These are phyloP conservation scores for Xylaria sp. DNA, from an alignment of 2,329 filamentous ascomycete species.

Conservation along the genomic window DNA sequence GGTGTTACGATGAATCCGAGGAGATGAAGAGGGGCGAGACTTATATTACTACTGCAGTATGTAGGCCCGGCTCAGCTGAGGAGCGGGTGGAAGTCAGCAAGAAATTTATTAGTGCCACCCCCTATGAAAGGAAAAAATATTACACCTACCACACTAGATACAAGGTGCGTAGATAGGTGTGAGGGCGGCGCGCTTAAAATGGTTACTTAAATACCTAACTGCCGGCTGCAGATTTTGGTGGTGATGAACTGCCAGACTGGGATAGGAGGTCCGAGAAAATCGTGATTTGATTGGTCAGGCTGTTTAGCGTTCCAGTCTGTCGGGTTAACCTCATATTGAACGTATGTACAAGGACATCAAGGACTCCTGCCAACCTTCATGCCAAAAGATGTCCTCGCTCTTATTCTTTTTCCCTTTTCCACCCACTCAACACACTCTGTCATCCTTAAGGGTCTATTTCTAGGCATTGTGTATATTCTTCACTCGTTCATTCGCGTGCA, in stretches of 20 bases:
- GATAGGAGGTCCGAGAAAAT: constrained; percentile 19
- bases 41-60: not conserved
- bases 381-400: not conserved
- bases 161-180: not conserved
- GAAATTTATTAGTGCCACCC: not conserved
- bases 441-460: constrained; percentile 13
- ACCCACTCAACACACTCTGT: constrained; percentile 6
- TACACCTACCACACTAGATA: constrained; percentile 10
- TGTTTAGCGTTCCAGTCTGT: constrained; percentile 35
- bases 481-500: not conserved
- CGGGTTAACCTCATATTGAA: constrained; percentile 30
- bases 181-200: constrained; percentile 6
- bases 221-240: constrained; percentile 29
- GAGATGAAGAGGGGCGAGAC: constrained; percentile 3
- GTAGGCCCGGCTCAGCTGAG: constrained; percentile 1
- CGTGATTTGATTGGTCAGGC: constrained; percentile 23
- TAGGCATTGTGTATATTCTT: not conserved
- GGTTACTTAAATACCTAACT: constrained; percentile 26
- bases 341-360: not conserved
- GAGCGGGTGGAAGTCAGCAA: constrained; percentile 3
- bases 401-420: not conserved
- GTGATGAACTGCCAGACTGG: constrained; percentile 32
- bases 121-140: constrained; percentile 6
- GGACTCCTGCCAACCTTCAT: constrained; percentile 4
- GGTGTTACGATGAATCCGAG: constrained; percentile 16